Evolutionary conservation across 1,139 yeast species (phyloP), one percentile per base, ranked within the genome.

Genomic region (Kodamaea suecica): DNA sequence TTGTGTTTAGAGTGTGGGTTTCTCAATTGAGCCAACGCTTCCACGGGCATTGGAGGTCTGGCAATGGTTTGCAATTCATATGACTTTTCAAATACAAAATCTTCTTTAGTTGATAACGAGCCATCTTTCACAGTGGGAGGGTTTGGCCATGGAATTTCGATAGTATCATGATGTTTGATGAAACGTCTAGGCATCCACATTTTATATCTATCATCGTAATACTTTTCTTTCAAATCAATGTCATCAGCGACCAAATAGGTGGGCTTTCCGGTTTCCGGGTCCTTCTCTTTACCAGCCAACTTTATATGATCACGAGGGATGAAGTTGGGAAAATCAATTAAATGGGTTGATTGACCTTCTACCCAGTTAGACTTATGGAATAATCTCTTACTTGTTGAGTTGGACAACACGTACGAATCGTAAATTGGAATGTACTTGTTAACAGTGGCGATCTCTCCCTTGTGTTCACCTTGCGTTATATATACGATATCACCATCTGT

Each of bases 111-210:
- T 3, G 74, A 65, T 38, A 78, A 62, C 10, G 59, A 60, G 34
- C 84, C 86, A 37, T 80, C 84, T 45, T 73, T 74, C 2, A 60
- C 52, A n/a, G 66, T 62, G 6, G 72, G 81, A 2, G 95, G 95
- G 45, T 78, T 74, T 29, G 97, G 97, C 95, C 95, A 90, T 37
- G 97, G 97, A 36, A 90, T 78, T 31, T 78, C 77, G 38, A 86
- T 65, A 32, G 74, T 70, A 28, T 76, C 76, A 49, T 86, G 88
- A 47, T 76, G 72, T 46, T 73, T 77, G 11, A 90, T 87, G 45
- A 78, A 76, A 61, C 97, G 77, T 43, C 75, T 75, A 15, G 95
- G 95, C 66, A 87, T 65, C 71, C 84, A 76, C 52, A 72, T 70
- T 56, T 80, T 82, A 58, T 83, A 80, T 47, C 84, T 78, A 33